A percentile compares a stretch with the other conserved stretches of the same genome.
phyloP scores from a whole-genome alignment of 169 alveolate genomes.

The Plasmodium berghei region DNA sequence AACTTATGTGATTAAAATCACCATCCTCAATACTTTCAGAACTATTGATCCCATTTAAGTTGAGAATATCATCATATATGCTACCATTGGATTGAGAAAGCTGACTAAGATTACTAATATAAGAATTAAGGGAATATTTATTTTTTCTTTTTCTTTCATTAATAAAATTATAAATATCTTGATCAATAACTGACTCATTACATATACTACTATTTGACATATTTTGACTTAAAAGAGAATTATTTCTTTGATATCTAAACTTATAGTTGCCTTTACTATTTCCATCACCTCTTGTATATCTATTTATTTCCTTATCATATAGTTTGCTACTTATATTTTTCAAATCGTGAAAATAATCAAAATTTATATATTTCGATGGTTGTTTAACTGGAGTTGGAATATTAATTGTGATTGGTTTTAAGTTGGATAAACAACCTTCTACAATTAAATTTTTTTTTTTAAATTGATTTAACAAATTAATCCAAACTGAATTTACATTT shows the following conservation, averaged over 20 bases:
- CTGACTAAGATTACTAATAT: slow-evolving; percentile 38
- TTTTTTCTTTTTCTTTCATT: background rate
- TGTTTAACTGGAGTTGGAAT: slow-evolving; percentile 56
- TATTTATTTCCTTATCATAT: background rate
- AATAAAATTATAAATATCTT: slow-evolving; percentile 19
- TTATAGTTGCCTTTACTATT: background rate
- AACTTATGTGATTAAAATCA: background rate
- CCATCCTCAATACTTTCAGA: background rate
- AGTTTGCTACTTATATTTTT: slow-evolving; percentile 1
- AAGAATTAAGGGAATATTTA: slow-evolving; percentile 5
- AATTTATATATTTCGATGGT: slow-evolving; percentile 44
- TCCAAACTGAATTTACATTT: slow-evolving; percentile 87
- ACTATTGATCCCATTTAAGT: background rate
- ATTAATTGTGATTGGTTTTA: slow-evolving; percentile 73
- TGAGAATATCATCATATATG: background rate
- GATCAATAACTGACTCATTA: slow-evolving; percentile 23
- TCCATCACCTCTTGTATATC: background rate
- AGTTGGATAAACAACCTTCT: slow-evolving; percentile 91
- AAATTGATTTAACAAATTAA: slow-evolving; percentile 90
- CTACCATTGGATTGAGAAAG: slow-evolving; percentile 39
- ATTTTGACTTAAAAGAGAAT: slow-evolving; percentile 2
- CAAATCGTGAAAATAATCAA: slow-evolving; percentile 21
- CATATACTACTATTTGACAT: slow-evolving; percentile 40
- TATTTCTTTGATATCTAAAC: background rate
- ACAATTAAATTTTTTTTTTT: slow-evolving; percentile 91